phyloP scores from a whole-genome alignment of 1,139 yeast genomes.

The Debaryomyces psychrophilus region DNA sequence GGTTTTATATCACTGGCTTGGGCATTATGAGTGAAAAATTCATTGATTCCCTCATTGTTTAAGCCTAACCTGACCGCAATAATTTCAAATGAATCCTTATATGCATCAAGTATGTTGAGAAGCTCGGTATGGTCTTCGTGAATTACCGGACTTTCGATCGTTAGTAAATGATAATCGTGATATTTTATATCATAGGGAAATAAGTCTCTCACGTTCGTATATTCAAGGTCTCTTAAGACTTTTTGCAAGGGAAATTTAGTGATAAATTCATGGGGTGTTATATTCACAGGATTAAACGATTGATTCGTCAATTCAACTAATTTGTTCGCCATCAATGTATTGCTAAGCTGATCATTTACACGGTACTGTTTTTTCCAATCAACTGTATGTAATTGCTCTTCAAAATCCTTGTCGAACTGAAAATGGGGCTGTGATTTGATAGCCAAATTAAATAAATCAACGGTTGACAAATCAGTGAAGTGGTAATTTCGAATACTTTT shows the following conservation, averaged over 20 bases:
- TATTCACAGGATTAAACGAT: constrained; percentile 7
- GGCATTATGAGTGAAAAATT: constrained; percentile 18
- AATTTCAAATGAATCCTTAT: constrained; percentile 27
- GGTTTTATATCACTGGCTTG: constrained; percentile 1
- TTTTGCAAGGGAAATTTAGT: constrained; percentile 9
- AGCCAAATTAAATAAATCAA: constrained; percentile 37
- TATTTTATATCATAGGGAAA: constrained; percentile 40
- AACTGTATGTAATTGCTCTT: not conserved
- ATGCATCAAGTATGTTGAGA: constrained; percentile 23
- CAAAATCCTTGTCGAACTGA: constrained; percentile 9
- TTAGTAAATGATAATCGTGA: constrained; percentile 30
- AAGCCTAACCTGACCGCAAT: constrained; percentile 33
- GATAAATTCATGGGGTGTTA: constrained; percentile 8
- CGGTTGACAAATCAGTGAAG: constrained; percentile 29
- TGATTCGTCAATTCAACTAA: constrained; percentile 11
- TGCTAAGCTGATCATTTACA: constrained; percentile 16
- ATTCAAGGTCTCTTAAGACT: constrained; percentile 8
- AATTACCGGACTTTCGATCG: constrained; percentile 32
- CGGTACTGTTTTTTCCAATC: constrained; percentile 14
- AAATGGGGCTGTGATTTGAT: constrained; percentile 17
- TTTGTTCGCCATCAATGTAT: constrained; percentile 11
- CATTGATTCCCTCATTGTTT: constrained; percentile 17
- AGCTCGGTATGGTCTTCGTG: constrained; percentile 26
- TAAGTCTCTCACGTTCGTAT: constrained; percentile 14
- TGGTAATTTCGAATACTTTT: constrained; percentile 30